Base-by-base conservation (phyloP, 1,284 basidiomycete species). In the Puccinia polysora region DNA sequence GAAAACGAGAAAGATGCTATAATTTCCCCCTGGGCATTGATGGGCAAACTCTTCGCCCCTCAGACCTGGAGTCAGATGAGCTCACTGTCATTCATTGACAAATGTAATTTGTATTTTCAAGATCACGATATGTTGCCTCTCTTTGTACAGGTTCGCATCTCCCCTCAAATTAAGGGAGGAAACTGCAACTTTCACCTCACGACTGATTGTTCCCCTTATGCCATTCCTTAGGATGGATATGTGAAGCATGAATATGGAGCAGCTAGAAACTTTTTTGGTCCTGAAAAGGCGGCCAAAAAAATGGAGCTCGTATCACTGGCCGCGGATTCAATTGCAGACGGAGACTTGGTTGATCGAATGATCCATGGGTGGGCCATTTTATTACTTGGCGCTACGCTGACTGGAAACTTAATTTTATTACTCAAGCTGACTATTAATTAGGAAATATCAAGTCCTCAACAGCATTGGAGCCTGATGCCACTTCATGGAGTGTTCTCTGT, bases 81-180 rank as follows among this genome's bases (percentile, higher is more conserved):
- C 58, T 85, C 88, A 63, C 88, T 93, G 79, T 88, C 89, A 0
- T 82, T 98, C 7, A 86, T 85, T 58, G 91, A 97, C 77, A 97
- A 97, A 82, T 90, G 96, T 82, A 94, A 97, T 75, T 81, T 91
- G 74, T 98, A 97, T 81, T 98, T 97, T 81, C 92, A 97, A 74
- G 96, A 98, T 79, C 89, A 91, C 77, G 86, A 88, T 0, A 91
- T 97, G 77, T 85, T 98, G 60, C 95, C 95, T 0, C 81, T 98
- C 34, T 97, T 98, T 82, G 90, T 97, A 63, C 91, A 94, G 83
- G 91, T 90, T 73, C 10, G 71, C 25, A 78, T 70, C 23, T 15
- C 28, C 30, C 23, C 14, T 28, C 43, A 23, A 63, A 43, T 43
- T 58, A 4, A n/a, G 20, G 34, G 47, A 53, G 65, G 65, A 67